phyloP scores from a whole-genome alignment of 148 eudicot species.

The Pharnaceum exiguum region DNA sequence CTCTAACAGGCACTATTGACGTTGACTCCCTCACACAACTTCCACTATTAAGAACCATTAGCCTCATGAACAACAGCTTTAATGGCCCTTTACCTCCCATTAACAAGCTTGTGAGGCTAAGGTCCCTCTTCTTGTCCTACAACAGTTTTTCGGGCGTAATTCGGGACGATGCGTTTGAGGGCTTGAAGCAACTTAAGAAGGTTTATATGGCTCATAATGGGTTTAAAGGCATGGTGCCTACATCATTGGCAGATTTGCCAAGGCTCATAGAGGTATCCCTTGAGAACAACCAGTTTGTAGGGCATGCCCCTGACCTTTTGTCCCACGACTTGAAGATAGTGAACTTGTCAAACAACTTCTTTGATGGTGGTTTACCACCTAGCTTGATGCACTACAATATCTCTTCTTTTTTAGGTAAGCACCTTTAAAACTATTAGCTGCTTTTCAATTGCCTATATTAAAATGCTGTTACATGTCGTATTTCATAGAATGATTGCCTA shows the following conservation, averaged over 20 bases:
- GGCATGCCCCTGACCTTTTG: slow-evolving; percentile 46
- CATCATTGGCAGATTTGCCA: slow-evolving; percentile 36
- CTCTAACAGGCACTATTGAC: slow-evolving; percentile 45
- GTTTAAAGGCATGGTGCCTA: slow-evolving; percentile 45
- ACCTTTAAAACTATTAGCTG: no score
- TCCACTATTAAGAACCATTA: slow-evolving; percentile 34
- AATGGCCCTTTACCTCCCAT: slow-evolving; percentile 40
- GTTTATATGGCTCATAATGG: slow-evolving; percentile 43
- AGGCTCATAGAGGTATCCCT: slow-evolving; percentile 41
- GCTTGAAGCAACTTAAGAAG: slow-evolving; percentile 47
- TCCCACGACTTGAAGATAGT: slow-evolving; percentile 20
- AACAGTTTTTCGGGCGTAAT: slow-evolving; percentile 60
- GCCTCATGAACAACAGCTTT: slow-evolving; percentile 58
- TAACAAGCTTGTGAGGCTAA: slow-evolving; percentile 29
- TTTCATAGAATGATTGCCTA: no score
- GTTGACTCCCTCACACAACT: slow-evolving; percentile 33
- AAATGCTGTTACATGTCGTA: no score
- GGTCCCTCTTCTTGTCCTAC: slow-evolving; percentile 38
- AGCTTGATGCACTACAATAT: slow-evolving; percentile 26
- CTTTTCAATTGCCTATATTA: no score
- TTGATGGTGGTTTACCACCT: slow-evolving; percentile 52
- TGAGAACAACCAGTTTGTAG: slow-evolving; percentile 48
- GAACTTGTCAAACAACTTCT: slow-evolving; percentile 40
- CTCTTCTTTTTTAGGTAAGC: slow-evolving; percentile 46
- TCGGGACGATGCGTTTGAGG: slow-evolving; percentile 28